phyloP scores from a whole-genome alignment of 139 green algal species.

The Bryopsis sp. region DNA sequence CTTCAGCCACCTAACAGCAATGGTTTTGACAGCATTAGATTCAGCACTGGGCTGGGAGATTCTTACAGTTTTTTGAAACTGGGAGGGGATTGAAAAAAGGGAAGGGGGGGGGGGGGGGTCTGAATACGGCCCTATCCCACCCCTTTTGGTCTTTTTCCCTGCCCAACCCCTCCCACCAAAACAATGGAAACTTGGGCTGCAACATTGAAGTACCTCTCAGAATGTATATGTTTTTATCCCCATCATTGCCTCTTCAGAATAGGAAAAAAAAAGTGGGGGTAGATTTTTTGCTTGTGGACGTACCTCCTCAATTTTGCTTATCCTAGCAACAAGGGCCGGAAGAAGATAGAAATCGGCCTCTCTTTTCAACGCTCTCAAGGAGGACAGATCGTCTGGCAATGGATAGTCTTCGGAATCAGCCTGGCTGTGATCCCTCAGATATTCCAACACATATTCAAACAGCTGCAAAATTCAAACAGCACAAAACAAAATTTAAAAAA shows the following conservation, averaged over 20 bases:
- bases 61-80: too few species aligned
- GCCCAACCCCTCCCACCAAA: neutral
- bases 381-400: neutral
- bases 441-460: conserved; percentile 10
- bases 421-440: neutral
- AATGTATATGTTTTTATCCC: neutral
- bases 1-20: too few species aligned
- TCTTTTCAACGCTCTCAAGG: conserved; percentile 3
- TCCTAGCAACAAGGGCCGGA: neutral
- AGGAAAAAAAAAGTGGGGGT: neutral
- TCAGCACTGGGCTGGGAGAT: too few species aligned
- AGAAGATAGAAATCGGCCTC: conserved; percentile 13
- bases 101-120: too few species aligned
- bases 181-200: neutral
- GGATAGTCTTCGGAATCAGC: neutral
- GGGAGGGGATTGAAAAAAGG: too few species aligned
- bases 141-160: neutral
- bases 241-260: neutral
- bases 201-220: neutral
- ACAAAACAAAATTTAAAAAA: too few species aligned
- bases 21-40: too few species aligned
- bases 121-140: neutral
- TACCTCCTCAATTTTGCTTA: conserved; percentile 1
- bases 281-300: neutral
- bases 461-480: conserved; percentile 7